These are phyloP conservation scores for Leishmania lainsoni DNA, from an alignment of 208 protist species.

Conservation along the genomic window DNA sequence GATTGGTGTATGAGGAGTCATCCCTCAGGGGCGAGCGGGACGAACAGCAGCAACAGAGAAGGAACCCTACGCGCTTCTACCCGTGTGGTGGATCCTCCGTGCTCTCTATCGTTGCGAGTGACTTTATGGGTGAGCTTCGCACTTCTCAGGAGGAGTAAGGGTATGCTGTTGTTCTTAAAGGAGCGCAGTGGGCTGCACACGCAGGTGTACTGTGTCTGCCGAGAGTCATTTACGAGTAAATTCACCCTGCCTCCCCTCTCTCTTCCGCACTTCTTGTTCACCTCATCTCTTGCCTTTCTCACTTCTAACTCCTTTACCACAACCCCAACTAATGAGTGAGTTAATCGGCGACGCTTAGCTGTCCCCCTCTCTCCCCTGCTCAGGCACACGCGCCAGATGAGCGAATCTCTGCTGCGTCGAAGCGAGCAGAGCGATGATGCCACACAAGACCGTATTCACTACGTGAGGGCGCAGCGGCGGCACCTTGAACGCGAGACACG, in stretches of 20 bases:
- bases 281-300: neutral
- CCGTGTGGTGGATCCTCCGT: neutral
- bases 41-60: neutral
- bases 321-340: neutral
- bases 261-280: neutral
- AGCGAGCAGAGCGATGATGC: neutral
- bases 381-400: neutral
- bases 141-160: neutral
- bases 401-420: neutral
- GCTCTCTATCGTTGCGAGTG: neutral
- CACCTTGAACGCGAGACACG: conserved; percentile 17
- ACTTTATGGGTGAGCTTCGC: neutral
- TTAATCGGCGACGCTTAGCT: neutral
- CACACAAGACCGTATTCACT: neutral
- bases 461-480: conserved; percentile 8
- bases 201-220: neutral
- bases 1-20: neutral
- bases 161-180: neutral
- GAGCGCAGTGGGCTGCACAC: neutral
- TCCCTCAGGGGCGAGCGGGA: neutral
- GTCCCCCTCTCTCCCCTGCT: neutral
- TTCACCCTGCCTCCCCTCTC: neutral
- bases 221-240: neutral
- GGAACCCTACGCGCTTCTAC: neutral
- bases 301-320: neutral